Percentiles rank a stretch among this genome's conserved stretches.
Evolutionary conservation across 495 filamentous ascomycete species (phyloP).

Genomic region (Neurospora tetraspora): DNA sequence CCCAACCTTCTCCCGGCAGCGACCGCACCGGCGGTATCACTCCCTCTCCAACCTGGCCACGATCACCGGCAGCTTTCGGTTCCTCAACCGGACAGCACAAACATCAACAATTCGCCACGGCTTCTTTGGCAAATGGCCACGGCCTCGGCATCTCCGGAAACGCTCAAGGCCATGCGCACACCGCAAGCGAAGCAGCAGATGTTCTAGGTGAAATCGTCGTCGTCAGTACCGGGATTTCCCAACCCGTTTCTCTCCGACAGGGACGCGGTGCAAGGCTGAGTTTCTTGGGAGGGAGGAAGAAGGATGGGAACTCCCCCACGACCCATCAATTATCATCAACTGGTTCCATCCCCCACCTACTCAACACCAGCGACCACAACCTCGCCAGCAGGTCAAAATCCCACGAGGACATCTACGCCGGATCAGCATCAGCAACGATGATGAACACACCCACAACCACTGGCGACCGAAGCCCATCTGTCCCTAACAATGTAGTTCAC

Average conservation of each 20-base stretch:
- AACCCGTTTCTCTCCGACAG: conserved; percentile 29
- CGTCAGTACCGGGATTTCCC: conserved; percentile 21
- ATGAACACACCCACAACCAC: background rate
- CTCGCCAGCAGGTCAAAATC: conserved; percentile 10
- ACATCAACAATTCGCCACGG: conserved; percentile 9
- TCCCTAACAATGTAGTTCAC: background rate
- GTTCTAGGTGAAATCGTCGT: background rate
- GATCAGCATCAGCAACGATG: conserved; percentile 6
- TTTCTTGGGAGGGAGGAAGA: conserved; percentile 37
- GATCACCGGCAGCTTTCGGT: conserved; percentile 20
- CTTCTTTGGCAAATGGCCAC: conserved; percentile 19
- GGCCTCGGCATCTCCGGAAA: background rate
- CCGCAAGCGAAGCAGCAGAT: background rate
- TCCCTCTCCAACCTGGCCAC: conserved; percentile 34
- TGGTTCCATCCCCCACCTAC: conserved; percentile 12
- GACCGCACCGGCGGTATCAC: conserved; percentile 1
- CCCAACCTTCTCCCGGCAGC: background rate
- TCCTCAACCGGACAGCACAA: conserved; percentile 13
- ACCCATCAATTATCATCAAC: conserved; percentile 13
- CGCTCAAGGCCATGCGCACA: background rate
- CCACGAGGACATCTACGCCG: conserved; percentile 18
- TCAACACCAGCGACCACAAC: conserved; percentile 19
- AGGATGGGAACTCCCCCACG: conserved; percentile 14
- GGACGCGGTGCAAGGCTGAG: conserved; percentile 37
- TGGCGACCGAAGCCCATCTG: background rate